These are phyloP conservation scores for Ceratocystis diversiconidia DNA, from an alignment of 2,329 filamentous ascomycete genomes.

Conservation along the genomic window DNA sequence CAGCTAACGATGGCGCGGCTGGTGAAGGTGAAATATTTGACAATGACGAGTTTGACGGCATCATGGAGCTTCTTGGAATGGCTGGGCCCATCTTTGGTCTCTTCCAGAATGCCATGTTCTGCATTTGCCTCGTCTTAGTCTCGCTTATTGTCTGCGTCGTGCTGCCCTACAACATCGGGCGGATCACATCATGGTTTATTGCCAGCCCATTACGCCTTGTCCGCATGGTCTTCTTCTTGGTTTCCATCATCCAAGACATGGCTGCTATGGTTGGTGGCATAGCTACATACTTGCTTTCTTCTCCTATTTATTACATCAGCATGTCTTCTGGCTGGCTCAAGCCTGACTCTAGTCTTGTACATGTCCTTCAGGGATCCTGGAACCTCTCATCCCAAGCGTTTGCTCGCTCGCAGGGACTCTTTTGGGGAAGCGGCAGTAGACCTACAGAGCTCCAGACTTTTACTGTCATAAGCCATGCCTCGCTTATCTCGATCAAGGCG, in stretches of 20 bases:
- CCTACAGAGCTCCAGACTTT: constrained; percentile 56
- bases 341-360: constrained; percentile 19
- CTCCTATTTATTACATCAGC: constrained; percentile 14
- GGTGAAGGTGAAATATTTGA: constrained; percentile 41
- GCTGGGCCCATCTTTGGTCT: constrained; percentile 80
- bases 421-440: background rate
- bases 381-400: constrained; percentile 1
- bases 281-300: constrained; percentile 5
- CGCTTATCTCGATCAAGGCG: constrained; percentile 46
- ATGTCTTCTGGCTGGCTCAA: constrained; percentile 18
- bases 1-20: constrained; percentile 24
- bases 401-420: background rate
- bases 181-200: constrained; percentile 63
- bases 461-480: constrained; percentile 60
- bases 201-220: constrained; percentile 69
- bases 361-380: background rate
- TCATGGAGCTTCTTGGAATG: constrained; percentile 93
- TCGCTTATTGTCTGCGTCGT: constrained; percentile 79
- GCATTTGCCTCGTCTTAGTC: constrained; percentile 73
- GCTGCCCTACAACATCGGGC: constrained; percentile 82
- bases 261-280: constrained; percentile 51
- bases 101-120: constrained; percentile 91
- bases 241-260: constrained; percentile 68
- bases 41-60: constrained; percentile 86
- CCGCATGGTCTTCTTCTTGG: constrained; percentile 53